phyloP scores from a whole-genome alignment of 2,329 filamentous ascomycete species.

The Hortaea sp. region DNA sequence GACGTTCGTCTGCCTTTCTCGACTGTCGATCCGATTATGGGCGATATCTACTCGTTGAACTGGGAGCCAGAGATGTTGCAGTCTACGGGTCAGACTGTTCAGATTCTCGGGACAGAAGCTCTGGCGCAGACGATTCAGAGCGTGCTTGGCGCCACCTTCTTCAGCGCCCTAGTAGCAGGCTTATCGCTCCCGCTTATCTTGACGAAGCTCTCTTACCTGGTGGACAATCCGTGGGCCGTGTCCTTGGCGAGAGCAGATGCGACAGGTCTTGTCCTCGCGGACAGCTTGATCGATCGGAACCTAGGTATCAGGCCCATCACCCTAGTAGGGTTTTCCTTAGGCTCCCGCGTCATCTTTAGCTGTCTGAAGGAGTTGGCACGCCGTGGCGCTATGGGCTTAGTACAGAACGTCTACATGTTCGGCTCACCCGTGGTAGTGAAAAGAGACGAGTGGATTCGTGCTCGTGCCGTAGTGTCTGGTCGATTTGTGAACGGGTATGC shows the following conservation, averaged over 20 bases:
- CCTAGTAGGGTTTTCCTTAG: conserved; percentile 87
- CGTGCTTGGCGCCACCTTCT: conserved; percentile 79
- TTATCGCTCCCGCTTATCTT: conserved; percentile 85
- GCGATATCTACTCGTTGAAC: conserved; percentile 89
- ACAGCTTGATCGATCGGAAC: conserved; percentile 85
- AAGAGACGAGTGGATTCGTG: conserved; percentile 75
- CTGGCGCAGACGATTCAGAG: conserved; percentile 94
- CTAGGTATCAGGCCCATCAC: conserved; percentile 86
- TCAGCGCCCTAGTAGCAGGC: conserved; percentile 83
- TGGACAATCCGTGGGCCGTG: conserved; percentile 98
- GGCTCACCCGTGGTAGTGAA: conserved; percentile 87
- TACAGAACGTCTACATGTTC: conserved; percentile 94
- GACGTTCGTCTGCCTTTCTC: conserved; percentile 92
- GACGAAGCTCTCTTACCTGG: conserved; percentile 88
- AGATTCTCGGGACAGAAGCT: conserved; percentile 94
- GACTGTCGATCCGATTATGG: conserved; percentile 95
- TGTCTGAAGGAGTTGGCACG: conserved; percentile 78
- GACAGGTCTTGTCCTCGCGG: conserved; percentile 83
- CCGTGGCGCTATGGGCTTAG: conserved; percentile 71
- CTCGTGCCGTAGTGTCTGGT: conserved; percentile 76
- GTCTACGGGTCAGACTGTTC: conserved; percentile 97
- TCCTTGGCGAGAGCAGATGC: conserved; percentile 82
- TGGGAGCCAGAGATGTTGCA: conserved; percentile 98
- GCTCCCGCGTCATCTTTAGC: conserved; percentile 83
- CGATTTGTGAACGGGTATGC: conserved; percentile 92